A percentile compares a stretch with the other conserved stretches of the same genome.
phyloP scores from a whole-genome alignment of 768 basidiomycete species.

The Rubroboletus pulcherrimus region DNA sequence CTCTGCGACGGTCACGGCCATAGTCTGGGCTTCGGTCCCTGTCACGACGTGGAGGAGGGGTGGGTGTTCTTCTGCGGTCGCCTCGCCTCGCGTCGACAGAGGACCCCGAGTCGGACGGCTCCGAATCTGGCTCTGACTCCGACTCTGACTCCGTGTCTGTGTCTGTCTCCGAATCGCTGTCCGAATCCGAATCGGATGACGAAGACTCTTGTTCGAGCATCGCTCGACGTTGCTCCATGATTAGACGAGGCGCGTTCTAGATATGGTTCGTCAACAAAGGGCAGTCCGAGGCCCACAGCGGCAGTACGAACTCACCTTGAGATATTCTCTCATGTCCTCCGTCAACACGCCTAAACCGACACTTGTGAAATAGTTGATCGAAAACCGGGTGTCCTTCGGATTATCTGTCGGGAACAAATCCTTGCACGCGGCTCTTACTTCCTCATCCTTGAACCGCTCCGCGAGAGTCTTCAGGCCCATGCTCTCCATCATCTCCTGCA shows the following conservation, averaged over 20 bases:
- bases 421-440: slow-evolving; percentile 65
- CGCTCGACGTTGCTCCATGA: slow-evolving; percentile 91
- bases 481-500: slow-evolving; percentile 91
- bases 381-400: slow-evolving; percentile 93
- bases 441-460: slow-evolving; percentile 87
- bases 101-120: slow-evolving; percentile 35
- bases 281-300: background rate
- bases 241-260: slow-evolving; percentile 86
- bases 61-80: slow-evolving; percentile 29
- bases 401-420: slow-evolving; percentile 96
- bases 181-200: slow-evolving; percentile 39
- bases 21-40: slow-evolving; percentile 24
- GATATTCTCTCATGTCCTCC: slow-evolving; percentile 94
- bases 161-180: slow-evolving; percentile 28
- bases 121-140: slow-evolving; percentile 37
- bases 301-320: slow-evolving; percentile 61
- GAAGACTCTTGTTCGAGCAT: slow-evolving; percentile 69
- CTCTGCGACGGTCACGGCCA: slow-evolving; percentile 18
- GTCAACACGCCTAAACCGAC: slow-evolving; percentile 88
- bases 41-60: slow-evolving; percentile 33
- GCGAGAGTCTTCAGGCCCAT: slow-evolving; percentile 87
- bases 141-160: slow-evolving; percentile 40
- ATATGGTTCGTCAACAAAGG: slow-evolving; percentile 3
- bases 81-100: slow-evolving; percentile 33
- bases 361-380: slow-evolving; percentile 98